Evolutionary conservation across 306 rosid genomes (phyloP).

Genomic region (Senna tora): DNA sequence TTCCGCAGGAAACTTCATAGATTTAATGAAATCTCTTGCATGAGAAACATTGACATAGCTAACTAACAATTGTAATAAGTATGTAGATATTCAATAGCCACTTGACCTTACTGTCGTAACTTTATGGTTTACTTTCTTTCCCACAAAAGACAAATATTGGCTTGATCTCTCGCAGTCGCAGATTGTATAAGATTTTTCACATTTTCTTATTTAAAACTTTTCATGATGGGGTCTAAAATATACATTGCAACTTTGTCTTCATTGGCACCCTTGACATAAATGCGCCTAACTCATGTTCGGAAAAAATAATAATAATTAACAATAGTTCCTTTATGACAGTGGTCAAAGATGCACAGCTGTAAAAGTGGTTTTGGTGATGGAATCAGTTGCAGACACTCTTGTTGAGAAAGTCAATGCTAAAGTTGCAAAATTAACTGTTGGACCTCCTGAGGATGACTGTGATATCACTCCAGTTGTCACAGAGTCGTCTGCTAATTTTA

Average conservation of each 20-base stretch:
- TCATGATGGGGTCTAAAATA: background rate
- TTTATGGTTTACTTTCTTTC: too few relatives aligned
- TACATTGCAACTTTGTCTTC: constrained; percentile 10
- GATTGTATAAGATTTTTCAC: background rate
- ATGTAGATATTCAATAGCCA: background rate
- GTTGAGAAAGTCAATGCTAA: constrained; percentile 70
- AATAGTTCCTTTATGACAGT: constrained; percentile 50
- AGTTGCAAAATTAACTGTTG: constrained; percentile 73
- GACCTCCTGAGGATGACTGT: constrained; percentile 70
- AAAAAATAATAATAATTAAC: background rate
- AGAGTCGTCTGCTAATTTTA: constrained; percentile 76
- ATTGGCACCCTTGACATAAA: constrained; percentile 5
- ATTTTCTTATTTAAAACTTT: background rate
- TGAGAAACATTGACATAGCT: background rate
- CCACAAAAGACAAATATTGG: too few relatives aligned
- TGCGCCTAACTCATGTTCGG: constrained; percentile 11
- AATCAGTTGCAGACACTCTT: constrained; percentile 70
- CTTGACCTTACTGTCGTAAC: background rate
- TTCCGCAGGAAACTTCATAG: background rate
- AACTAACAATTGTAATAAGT: background rate
- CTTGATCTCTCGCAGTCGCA: too few relatives aligned
- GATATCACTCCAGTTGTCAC: constrained; percentile 85
- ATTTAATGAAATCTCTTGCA: background rate
- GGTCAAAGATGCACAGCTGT: constrained; percentile 94
- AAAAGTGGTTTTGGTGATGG: constrained; percentile 81